phyloP scores from a whole-genome alignment of 163 green algal species.

The Chlorella variabilis region DNA sequence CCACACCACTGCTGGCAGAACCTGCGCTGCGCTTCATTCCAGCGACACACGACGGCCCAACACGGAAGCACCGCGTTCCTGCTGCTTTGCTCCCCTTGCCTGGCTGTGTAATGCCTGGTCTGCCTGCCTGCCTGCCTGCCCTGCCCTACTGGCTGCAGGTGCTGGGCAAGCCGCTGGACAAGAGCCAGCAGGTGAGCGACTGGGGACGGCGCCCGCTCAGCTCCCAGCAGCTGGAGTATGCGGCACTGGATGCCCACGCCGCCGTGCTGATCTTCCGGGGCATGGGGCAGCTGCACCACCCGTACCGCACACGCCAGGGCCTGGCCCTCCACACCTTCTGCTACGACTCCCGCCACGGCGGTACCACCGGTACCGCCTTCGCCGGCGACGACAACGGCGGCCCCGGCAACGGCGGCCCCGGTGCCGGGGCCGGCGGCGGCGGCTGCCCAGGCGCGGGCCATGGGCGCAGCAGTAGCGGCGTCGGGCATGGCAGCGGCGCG shows the following conservation, averaged over 20 bases:
- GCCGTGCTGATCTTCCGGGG: conserved; percentile 46
- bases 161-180: conserved; percentile 74
- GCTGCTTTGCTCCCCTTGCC: neutral
- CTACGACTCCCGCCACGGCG: neutral
- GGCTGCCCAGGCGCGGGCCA: no score
- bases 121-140: neutral
- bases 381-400: neutral
- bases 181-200: conserved; percentile 60
- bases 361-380: neutral
- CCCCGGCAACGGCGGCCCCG: no score
- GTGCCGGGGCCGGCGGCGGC: no score
- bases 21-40: neutral
- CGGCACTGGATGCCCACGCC: conserved; percentile 48
- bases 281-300: conserved; percentile 32
- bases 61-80: no score
- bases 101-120: no score
- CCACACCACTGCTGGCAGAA: neutral
- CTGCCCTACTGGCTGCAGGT: conserved; percentile 15
- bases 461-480: no score
- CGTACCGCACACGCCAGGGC: conserved; percentile 8
- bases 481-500: no score
- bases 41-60: no score
- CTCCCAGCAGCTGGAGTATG: conserved; percentile 47
- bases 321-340: conserved; percentile 8
- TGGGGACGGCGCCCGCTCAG: conserved; percentile 54